phyloP scores from a whole-genome alignment of 768 basidiomycete genomes.

The Termitomyces sp. region DNA sequence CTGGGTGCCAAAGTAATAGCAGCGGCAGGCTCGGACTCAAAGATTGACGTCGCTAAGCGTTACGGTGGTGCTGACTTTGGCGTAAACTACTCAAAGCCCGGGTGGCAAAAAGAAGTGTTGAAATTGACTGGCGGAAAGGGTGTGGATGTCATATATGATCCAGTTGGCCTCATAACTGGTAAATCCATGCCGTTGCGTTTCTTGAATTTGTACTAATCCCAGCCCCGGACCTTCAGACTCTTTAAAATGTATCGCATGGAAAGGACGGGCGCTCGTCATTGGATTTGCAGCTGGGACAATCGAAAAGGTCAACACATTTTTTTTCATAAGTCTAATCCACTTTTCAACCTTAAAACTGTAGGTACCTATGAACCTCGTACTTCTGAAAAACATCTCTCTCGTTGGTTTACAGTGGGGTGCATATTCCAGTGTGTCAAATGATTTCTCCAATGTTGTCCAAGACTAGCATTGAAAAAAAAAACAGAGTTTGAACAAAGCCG shows the following conservation, averaged over 20 bases:
- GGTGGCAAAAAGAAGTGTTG: slow-evolving; percentile 91
- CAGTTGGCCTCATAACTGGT: slow-evolving; percentile 78
- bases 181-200: slow-evolving; percentile 9
- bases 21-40: slow-evolving; percentile 76
- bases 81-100: slow-evolving; percentile 72
- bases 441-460: background rate
- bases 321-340: slow-evolving; percentile 18
- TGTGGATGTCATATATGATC: slow-evolving; percentile 84
- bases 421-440: slow-evolving; percentile 53
- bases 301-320: slow-evolving; percentile 57
- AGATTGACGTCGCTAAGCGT: slow-evolving; percentile 73
- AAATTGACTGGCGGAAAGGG: slow-evolving; percentile 81
- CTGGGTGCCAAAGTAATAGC: slow-evolving; percentile 95
- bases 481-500: slow-evolving; percentile 64
- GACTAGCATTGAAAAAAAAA: background rate
- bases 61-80: slow-evolving; percentile 81
- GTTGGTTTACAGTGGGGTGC: slow-evolving; percentile 89
- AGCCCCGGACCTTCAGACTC: slow-evolving; percentile 47
- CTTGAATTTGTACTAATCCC: background rate
- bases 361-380: slow-evolving; percentile 80
- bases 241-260: slow-evolving; percentile 92
- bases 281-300: slow-evolving; percentile 87
- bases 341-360: slow-evolving; percentile 21
- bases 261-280: slow-evolving; percentile 88
- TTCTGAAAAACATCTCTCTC: slow-evolving; percentile 83